Base-by-base conservation (phyloP, 257 asterid species). In the Plectranthus barbatus region DNA sequence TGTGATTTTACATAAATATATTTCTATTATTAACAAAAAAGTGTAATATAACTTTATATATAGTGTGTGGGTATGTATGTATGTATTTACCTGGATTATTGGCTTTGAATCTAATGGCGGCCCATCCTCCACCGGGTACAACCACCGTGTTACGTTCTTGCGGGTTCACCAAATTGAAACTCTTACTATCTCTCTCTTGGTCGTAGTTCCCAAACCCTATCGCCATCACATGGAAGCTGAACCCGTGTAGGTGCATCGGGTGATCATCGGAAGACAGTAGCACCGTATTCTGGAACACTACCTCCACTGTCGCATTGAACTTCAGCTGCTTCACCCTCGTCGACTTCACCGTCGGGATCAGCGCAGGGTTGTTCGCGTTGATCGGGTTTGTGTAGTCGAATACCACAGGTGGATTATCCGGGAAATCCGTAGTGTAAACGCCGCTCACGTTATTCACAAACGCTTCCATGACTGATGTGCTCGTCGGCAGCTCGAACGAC, bases 81-180 rank as follows among this genome's bases (percentile, higher is more conserved):
- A n/a, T n/a, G 15, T 6, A 62, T 9, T 56, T 63, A 82, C 88
- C 86, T 58, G 91, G 91, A 73, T 84, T 84, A 24, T 84, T 75
- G 17, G 46, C 46, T 40, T 13, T 12, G 46, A 40, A 84, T 62
- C 91, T 70, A 34, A 84, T 55, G 1, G 76, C 87, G 0, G 78
- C 85, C 91, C 91, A 81, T 50, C 91, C 91, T 9, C 83, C 83
- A 0, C 72, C 79, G 1, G 87, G 91, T 3, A 84, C 81, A 0
- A 75, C 84, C 6, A 84, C 73, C 7, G 91, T 84, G 39, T 81
- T 84, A 29, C 91, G 77, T 33, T 72, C 75, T 17, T 81, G 88
- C 9, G 91, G 91, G 29, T 84, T 67, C 2, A 64, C 61, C 12
- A 81, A 14, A 31, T 84, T 84, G 67, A 84, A 73, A 12, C 46